Conservation (phyloP, 2,329 filamentous ascomycete species). For the Aspergillus quadrilineatus region DNA sequence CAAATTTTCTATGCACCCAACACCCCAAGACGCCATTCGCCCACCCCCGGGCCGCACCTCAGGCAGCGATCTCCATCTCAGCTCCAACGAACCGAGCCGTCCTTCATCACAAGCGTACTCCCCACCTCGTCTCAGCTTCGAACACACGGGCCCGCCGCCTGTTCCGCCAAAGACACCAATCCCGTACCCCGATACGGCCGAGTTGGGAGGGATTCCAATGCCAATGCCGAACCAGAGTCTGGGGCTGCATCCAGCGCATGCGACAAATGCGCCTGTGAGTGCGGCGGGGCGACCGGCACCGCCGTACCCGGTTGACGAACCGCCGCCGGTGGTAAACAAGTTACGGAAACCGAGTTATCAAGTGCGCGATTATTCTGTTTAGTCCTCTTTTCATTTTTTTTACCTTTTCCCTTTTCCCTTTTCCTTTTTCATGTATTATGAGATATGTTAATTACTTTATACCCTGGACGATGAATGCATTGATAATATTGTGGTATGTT, state of each 20-base stretch:
- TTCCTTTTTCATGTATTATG: slow-evolving; percentile 13
- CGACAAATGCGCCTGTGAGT: slow-evolving; percentile 1
- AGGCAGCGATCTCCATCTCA: slow-evolving; percentile 24
- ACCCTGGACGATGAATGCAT: neutral
- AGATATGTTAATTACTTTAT: neutral
- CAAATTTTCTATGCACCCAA: slow-evolving; percentile 29
- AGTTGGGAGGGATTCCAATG: slow-evolving; percentile 34
- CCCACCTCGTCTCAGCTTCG: slow-evolving; percentile 39
- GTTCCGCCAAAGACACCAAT: slow-evolving; percentile 76
- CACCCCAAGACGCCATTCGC: slow-evolving; percentile 27
- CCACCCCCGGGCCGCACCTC: slow-evolving; percentile 29
- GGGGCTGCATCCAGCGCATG: slow-evolving; percentile 10
- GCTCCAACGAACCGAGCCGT: slow-evolving; percentile 35
- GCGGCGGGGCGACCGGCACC: slow-evolving; percentile 57
- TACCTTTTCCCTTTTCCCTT: slow-evolving; percentile 7
- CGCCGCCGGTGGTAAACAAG: slow-evolving; percentile 81
- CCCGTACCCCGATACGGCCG: slow-evolving; percentile 33
- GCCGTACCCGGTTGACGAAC: slow-evolving; percentile 79
- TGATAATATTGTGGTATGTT: neutral
- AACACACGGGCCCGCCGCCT: slow-evolving; percentile 58
- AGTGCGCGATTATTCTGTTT: slow-evolving; percentile 42
- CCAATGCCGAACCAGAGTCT: slow-evolving; percentile 29
- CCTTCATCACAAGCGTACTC: slow-evolving; percentile 26
- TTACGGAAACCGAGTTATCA: slow-evolving; percentile 77
- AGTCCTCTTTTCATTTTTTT: slow-evolving; percentile 17